A percentile compares a stretch with the other conserved stretches of the same genome.
Evolutionary conservation across 805 yeast genomes (phyloP).

Genomic region (Geotrichum ghanense): DNA sequence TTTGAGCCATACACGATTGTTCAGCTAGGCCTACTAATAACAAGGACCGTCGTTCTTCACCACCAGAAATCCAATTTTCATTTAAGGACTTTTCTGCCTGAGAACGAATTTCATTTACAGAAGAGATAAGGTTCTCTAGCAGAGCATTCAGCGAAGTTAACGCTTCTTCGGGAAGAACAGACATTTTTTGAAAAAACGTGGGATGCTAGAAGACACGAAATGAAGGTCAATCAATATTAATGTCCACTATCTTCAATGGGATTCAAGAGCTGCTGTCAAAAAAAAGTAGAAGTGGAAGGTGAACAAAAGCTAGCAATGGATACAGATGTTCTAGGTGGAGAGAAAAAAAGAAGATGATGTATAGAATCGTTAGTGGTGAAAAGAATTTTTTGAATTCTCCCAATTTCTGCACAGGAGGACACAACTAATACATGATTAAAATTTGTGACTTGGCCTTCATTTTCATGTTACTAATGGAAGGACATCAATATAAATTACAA

Average conservation of each 20-base stretch:
- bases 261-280: too few species aligned
- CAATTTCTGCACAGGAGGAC: too few species aligned
- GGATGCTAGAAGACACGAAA: not conserved
- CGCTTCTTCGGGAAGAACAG: constrained; percentile 46
- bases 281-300: too few species aligned
- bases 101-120: constrained; percentile 65
- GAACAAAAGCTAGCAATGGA: too few species aligned
- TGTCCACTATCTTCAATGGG: too few species aligned
- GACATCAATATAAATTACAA: too few species aligned
- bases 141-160: constrained; percentile 43
- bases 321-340: not conserved
- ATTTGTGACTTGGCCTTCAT: too few species aligned
- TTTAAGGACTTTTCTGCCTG: constrained; percentile 68
- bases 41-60: constrained; percentile 47
- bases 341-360: not conserved
- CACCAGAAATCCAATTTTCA: constrained; percentile 56
- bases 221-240: not conserved
- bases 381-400: constrained; percentile 1
- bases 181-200: constrained; percentile 25
- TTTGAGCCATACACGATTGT: constrained; percentile 51
- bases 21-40: constrained; percentile 71
- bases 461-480: too few species aligned
- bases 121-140: constrained; percentile 58
- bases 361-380: not conserved
- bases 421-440: too few species aligned